Percentiles rank a stretch among this genome's conserved stretches.
Evolutionary conservation across 163 green algal genomes (phyloP).

Genomic region (Chloromonas sp.): DNA sequence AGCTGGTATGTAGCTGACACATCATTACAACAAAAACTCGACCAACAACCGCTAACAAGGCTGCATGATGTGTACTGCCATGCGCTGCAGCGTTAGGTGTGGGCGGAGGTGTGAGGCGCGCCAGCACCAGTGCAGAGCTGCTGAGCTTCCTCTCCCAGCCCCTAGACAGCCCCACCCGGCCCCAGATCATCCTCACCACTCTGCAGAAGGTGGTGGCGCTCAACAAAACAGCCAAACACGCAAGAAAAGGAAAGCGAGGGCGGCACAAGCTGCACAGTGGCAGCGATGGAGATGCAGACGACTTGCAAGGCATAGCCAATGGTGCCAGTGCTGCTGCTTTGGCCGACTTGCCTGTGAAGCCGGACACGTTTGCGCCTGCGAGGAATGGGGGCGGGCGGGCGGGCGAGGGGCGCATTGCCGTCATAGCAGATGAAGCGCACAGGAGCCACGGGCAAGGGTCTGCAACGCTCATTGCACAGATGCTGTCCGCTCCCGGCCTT

Average conservation of each 20-base stretch:
- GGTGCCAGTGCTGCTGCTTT: no score
- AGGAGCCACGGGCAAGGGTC: conserved; percentile 31
- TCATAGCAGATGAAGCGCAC: conserved; percentile 43
- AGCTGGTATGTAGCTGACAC: not conserved
- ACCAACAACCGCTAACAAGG: not conserved
- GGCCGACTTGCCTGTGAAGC: no score
- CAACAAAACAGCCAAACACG: not conserved
- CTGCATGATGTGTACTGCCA: not conserved
- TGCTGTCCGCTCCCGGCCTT: conserved; percentile 12
- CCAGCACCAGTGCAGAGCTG: conserved; percentile 25
- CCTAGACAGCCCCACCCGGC: not conserved
- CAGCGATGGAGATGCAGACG: no score
- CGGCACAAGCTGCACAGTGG: not conserved
- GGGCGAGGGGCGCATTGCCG: conserved; percentile 17
- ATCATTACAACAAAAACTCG: no score
- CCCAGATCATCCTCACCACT: conserved; percentile 17
- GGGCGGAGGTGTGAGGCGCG: conserved; percentile 12
- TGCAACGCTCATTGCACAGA: conserved; percentile 24
- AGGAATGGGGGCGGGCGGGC: not conserved
- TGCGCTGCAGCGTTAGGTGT: not conserved
- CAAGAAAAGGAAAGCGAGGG: not conserved
- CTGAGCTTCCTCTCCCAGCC: conserved; percentile 15
- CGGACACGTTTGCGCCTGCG: no score
- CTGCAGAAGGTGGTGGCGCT: conserved; percentile 37
- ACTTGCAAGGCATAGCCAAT: no score